Evolutionary conservation across 495 filamentous ascomycete species (phyloP).

Genomic region (Aspergillus baeticus): DNA sequence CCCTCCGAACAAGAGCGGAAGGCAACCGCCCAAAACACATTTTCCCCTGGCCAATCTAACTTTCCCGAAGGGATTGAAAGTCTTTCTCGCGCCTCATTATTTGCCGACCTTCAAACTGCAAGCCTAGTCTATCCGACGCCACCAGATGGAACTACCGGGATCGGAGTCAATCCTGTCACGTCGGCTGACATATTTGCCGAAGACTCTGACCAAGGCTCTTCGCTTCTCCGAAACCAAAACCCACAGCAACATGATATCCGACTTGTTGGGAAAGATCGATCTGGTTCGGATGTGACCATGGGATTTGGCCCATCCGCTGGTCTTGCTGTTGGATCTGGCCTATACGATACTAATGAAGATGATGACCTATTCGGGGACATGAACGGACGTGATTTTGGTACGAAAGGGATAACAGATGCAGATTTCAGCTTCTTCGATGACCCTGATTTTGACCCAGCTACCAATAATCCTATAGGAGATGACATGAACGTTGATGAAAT

Average conservation of each 20-base stretch:
- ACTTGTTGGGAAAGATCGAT: conserved; percentile 19
- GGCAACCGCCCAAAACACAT: conserved; percentile 26
- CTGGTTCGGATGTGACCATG: conserved; percentile 23
- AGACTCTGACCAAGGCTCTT: conserved; percentile 23
- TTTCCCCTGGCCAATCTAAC: conserved; percentile 23
- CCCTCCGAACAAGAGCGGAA: conserved; percentile 37
- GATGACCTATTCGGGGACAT: conserved; percentile 72
- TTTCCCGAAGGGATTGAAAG: conserved; percentile 39
- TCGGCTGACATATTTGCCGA: conserved; percentile 34
- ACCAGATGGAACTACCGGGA: conserved; percentile 65
- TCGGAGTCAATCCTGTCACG: conserved; percentile 24
- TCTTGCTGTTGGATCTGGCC: conserved; percentile 36
- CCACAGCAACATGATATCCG: conserved; percentile 15
- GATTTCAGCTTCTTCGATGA: conserved; percentile 93
- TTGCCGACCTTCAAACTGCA: conserved; percentile 49
- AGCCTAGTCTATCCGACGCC: conserved; percentile 85
- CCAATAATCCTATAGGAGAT: conserved; percentile 25
- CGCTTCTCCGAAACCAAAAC: conserved; percentile 6
- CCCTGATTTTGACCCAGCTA: conserved; percentile 43
- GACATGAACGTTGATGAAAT: conserved; percentile 10
- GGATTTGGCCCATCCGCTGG: conserved; percentile 25
- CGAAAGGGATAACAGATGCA: conserved; percentile 77
- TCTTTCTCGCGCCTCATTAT: conserved; percentile 50
- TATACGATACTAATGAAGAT: conserved; percentile 48
- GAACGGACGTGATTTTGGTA: conserved; percentile 73